Evolutionary conservation across 148 eudicot genomes (phyloP).

Genomic region (Polygonum aviculare): DNA sequence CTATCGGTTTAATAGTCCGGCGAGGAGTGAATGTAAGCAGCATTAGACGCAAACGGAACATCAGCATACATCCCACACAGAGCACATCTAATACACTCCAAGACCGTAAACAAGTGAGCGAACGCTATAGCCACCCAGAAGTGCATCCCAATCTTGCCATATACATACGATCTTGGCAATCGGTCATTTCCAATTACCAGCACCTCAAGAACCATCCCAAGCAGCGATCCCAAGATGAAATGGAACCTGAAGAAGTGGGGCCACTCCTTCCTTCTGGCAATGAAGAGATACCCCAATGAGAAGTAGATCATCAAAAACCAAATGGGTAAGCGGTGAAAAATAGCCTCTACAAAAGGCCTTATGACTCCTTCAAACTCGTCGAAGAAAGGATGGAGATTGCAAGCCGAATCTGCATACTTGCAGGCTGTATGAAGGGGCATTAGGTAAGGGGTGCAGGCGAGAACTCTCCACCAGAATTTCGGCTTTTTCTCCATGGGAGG

Average conservation of each 20-base stretch:
- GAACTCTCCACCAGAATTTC: constrained; percentile 69
- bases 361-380: constrained; percentile 50
- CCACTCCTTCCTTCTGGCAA: constrained; percentile 68
- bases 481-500: constrained; percentile 64
- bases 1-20: background rate
- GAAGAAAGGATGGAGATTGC: constrained; percentile 54
- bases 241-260: constrained; percentile 87
- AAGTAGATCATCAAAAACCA: constrained; percentile 52
- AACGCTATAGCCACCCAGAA: constrained; percentile 62
- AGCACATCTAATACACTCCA: constrained; percentile 52
- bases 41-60: constrained; percentile 64
- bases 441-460: constrained; percentile 70
- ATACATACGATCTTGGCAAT: constrained; percentile 46
- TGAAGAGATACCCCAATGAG: constrained; percentile 42
- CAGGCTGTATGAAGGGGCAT: constrained; percentile 68
- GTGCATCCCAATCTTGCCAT: constrained; percentile 56
- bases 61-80: constrained; percentile 62
- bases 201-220: constrained; percentile 53
- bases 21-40: constrained; percentile 45
- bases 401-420: constrained; percentile 63
- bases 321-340: constrained; percentile 41
- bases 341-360: constrained; percentile 41
- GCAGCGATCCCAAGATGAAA: constrained; percentile 52
- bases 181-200: constrained; percentile 49
- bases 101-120: constrained; percentile 34